Base-by-base conservation (phyloP, 305 asterid species). In the Fraxinus xanthoxyloides region DNA sequence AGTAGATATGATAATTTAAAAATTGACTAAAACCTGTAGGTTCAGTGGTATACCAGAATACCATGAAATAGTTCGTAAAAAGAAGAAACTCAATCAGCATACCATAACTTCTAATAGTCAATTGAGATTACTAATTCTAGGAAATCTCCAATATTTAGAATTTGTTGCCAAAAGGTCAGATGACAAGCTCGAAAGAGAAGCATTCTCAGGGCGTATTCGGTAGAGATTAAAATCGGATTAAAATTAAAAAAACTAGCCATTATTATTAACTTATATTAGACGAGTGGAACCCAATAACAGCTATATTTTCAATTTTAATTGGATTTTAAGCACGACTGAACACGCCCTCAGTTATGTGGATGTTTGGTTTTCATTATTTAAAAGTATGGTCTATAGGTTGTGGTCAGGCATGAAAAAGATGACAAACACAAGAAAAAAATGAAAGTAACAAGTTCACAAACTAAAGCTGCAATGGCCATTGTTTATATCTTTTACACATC, bases 91-190 rank as follows among this genome's bases (percentile, higher is more conserved):
- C 17, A 70, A 61, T 35, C 74, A 40, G 4, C 72, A 28, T 19
- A 70, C 75, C 75, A 70, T 70, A 7, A 70, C 75, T 30, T 67
- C 75, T 30, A 31, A 31, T 31, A 15, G 75, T 28, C 24, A 31
- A 69, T 31, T 69, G 75, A 69, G 23, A 69, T 69, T 69, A 69
- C 10, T 30, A 69, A 69, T 28, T 69, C 75, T 28, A 28, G 17
- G 24, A 30, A 69, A 70, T 13, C 43, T 70, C 75, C 75, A 31
- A 70, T 70, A 70, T 30, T 70, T 70, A 31, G 4, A 70, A 30
- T 70, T 70, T 70, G 24, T 70, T 6, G 43, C 23, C 34, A 63
- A 26, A 70, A 70, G 75, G 75, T 69, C 75, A 70, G 75, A 70
- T 17, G 75, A 17, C 75, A n/a, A 70, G 40, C 43, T 70, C 43